Conservation (phyloP, 1,139 yeast species). For the Ashbya aceris region DNA sequence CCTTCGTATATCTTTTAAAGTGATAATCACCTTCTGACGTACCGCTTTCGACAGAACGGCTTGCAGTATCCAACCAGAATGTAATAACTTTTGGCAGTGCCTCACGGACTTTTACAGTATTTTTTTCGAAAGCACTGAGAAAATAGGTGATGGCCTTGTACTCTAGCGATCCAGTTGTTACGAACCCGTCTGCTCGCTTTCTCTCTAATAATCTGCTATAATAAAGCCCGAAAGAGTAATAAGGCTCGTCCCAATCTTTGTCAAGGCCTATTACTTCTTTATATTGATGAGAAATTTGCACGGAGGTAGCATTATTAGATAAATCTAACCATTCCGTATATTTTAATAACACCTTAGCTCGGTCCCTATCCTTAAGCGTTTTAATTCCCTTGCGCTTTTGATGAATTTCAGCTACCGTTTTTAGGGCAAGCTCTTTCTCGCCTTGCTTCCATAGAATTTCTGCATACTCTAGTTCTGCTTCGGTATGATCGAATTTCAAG, state of each 20-base stretch:
- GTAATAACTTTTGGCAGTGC: slow-evolving; percentile 84
- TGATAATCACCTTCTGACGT: neutral
- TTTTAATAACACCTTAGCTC: slow-evolving; percentile 54
- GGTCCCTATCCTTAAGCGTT: slow-evolving; percentile 20
- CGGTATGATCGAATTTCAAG: slow-evolving; percentile 33
- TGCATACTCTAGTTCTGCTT: slow-evolving; percentile 73
- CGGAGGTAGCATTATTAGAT: slow-evolving; percentile 77
- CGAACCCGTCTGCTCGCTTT: slow-evolving; percentile 33
- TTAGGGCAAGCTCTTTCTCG: slow-evolving; percentile 77
- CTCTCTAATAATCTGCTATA: slow-evolving; percentile 71
- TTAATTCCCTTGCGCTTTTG: slow-evolving; percentile 20
- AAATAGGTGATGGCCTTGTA: slow-evolving; percentile 56
- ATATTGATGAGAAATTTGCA: slow-evolving; percentile 64
- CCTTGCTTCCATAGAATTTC: slow-evolving; percentile 86
- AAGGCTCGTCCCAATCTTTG: slow-evolving; percentile 66
- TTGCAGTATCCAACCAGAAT: slow-evolving; percentile 83
- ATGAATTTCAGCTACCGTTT: slow-evolving; percentile 44
- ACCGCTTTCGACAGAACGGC: slow-evolving; percentile 20
- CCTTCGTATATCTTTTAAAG: slow-evolving; percentile 16
- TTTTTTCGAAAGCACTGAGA: slow-evolving; percentile 57
- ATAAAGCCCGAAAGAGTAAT: slow-evolving; percentile 72
- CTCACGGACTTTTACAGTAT: slow-evolving; percentile 66
- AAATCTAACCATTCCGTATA: slow-evolving; percentile 85
- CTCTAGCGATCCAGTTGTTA: slow-evolving; percentile 54
- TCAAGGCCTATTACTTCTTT: slow-evolving; percentile 49